phyloP scores from a whole-genome alignment of 495 filamentous ascomycete species.

The Usnea hakonensis region DNA sequence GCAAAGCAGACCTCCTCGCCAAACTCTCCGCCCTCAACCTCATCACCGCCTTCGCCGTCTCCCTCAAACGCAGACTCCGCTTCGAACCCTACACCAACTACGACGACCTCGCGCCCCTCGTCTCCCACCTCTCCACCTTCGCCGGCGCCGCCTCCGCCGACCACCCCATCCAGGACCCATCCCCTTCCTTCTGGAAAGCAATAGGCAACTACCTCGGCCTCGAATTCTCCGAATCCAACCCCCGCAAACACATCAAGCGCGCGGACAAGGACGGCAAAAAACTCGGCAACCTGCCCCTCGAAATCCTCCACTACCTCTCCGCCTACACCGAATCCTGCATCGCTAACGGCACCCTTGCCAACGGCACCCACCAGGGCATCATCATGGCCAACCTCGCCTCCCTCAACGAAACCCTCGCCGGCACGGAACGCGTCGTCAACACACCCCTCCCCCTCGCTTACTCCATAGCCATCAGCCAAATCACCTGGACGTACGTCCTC shows the following conservation, averaged over 20 bases:
- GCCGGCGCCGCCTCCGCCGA: conserved; percentile 58
- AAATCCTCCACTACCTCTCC: conserved; percentile 66
- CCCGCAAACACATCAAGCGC: conserved; percentile 61
- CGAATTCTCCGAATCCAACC: conserved; percentile 63
- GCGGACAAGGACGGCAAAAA: conserved; percentile 49
- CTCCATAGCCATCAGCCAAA: conserved; percentile 76
- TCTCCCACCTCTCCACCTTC: conserved; percentile 58
- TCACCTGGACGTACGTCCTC: conserved; percentile 80
- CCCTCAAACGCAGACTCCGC: conserved; percentile 80
- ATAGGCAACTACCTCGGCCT: conserved; percentile 64
- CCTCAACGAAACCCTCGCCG: conserved; percentile 66
- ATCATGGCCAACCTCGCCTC: conserved; percentile 39
- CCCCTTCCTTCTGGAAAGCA: conserved; percentile 48
- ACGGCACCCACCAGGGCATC: conserved; percentile 38
- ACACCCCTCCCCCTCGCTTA: conserved; percentile 82
- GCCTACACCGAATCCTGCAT: conserved; percentile 54
- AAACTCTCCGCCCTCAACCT: conserved; percentile 76
- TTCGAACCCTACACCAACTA: conserved; percentile 81
- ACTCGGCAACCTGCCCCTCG: conserved; percentile 69
- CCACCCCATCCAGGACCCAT: conserved; percentile 34
- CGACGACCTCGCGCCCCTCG: conserved; percentile 51
- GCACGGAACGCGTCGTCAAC: conserved; percentile 73
- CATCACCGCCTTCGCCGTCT: conserved; percentile 64
- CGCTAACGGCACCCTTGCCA: conserved; percentile 47
- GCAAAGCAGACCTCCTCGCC: conserved; percentile 61